These are phyloP conservation scores for Mycena maculata DNA, from an alignment of 768 basidiomycete species.

Conservation along the genomic window DNA sequence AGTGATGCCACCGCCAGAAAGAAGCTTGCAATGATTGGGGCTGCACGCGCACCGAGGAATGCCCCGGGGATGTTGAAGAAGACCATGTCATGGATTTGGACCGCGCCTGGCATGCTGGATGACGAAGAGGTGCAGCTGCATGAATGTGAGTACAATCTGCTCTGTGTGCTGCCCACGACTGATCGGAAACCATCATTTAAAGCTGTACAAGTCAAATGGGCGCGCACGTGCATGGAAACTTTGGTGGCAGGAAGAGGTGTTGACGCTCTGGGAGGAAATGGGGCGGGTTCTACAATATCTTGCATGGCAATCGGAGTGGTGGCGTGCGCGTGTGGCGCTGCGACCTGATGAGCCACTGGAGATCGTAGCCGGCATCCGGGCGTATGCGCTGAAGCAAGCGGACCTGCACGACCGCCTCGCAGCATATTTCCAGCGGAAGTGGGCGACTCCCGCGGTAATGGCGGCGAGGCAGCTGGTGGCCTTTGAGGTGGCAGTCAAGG, in stretches of 20 bases:
- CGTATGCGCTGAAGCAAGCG: slow-evolving; percentile 6
- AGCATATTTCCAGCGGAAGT: neutral
- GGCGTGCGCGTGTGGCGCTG: neutral
- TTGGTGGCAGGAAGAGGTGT: slow-evolving; percentile 27
- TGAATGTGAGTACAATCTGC: neutral
- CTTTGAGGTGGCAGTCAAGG: no score
- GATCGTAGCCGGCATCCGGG: neutral
- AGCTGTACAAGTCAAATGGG: slow-evolving; percentile 33
- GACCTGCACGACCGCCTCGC: neutral
- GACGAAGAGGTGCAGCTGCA: neutral
- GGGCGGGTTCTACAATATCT: slow-evolving; percentile 15
- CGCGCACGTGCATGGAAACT: slow-evolving; percentile 8
- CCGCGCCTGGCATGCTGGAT: neutral
- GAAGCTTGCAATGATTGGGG: no score
- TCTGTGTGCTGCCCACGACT: neutral
- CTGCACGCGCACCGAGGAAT: no score
- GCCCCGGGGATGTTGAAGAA: neutral
- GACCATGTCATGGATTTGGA: neutral
- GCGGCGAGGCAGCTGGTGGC: no score
- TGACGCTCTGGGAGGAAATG: slow-evolving; percentile 30
- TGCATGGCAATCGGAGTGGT: slow-evolving; percentile 13
- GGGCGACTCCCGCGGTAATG: no score
- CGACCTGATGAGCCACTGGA: neutral
- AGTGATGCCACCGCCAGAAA: no score
- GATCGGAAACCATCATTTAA: neutral